These are phyloP conservation scores for Angomonas deanei DNA, from an alignment of 208 protist genomes.

Conservation along the genomic window DNA sequence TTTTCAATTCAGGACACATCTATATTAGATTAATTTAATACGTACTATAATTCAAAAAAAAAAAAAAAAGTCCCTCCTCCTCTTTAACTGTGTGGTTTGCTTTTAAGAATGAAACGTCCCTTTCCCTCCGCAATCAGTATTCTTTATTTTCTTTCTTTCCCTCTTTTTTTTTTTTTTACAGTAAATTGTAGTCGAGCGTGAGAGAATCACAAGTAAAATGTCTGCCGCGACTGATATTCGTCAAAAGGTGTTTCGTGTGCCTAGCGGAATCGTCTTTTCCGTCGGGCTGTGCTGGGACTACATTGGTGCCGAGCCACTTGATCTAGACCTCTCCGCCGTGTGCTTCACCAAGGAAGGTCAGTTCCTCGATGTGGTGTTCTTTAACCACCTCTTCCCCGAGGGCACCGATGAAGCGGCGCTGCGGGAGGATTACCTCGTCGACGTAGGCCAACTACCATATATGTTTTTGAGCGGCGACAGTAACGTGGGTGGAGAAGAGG, in stretches of 20 bases:
- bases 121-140: too few species aligned
- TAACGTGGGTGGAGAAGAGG: conserved; percentile 71
- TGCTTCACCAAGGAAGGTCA: conserved; percentile 72
- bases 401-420: conserved; percentile 52
- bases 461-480: conserved; percentile 85
- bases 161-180: conserved; percentile 3
- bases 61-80: conserved; percentile 3
- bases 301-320: conserved; percentile 60
- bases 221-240: conserved; percentile 38
- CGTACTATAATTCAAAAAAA: background rate
- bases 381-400: conserved; percentile 72
- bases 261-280: conserved; percentile 51
- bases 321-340: conserved; percentile 79
- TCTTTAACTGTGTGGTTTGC: too few species aligned
- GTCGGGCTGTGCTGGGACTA: conserved; percentile 77
- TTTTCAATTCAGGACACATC: background rate
- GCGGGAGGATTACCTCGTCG: conserved; percentile 27
- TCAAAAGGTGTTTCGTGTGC: conserved; percentile 81
- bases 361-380: conserved; percentile 76
- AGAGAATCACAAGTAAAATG: background rate
- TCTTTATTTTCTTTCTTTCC: conserved; percentile 1
- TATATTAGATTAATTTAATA: too few species aligned
- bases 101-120: too few species aligned
- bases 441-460: conserved; percentile 54
- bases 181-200: background rate